A percentile compares a stretch with the other conserved stretches of the same genome.
These are phyloP conservation scores for Aspergillus nanangensis DNA, from an alignment of 495 filamentous ascomycete species.

Conservation along the genomic window DNA sequence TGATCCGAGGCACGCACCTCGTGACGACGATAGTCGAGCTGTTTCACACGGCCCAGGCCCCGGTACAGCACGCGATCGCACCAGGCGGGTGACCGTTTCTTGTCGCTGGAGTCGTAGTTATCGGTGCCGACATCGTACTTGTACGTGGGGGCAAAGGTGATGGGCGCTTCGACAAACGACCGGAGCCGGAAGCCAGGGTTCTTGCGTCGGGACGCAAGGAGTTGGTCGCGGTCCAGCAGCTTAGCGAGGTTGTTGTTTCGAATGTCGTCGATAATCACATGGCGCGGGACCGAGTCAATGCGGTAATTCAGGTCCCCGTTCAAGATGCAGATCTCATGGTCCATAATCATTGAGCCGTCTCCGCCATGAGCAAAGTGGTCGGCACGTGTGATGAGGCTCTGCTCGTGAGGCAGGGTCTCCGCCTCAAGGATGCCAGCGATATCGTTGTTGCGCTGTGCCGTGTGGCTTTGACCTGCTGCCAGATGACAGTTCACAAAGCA, in stretches of 20 bases:
- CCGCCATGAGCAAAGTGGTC: constrained; percentile 85
- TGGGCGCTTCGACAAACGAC: constrained; percentile 78
- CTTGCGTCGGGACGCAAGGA: constrained; percentile 77
- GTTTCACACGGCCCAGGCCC: constrained; percentile 75
- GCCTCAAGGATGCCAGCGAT: constrained; percentile 86
- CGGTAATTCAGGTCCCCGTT: constrained; percentile 98
- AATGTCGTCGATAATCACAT: constrained; percentile 81
- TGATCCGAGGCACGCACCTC: constrained; percentile 90
- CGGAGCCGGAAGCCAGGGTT: constrained; percentile 87
- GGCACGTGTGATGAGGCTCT: constrained; percentile 51
- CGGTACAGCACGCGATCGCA: constrained; percentile 90
- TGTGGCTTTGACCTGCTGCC: constrained; percentile 87
- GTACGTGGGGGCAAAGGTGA: constrained; percentile 92
- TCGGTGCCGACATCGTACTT: constrained; percentile 97
- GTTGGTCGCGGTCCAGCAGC: constrained; percentile 90
- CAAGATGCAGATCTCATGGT: constrained; percentile 92
- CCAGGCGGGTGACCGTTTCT: constrained; percentile 94
- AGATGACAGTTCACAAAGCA: constrained; percentile 98
- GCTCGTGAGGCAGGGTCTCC: constrained; percentile 62
- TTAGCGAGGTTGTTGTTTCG: constrained; percentile 76
- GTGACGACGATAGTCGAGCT: constrained; percentile 81
- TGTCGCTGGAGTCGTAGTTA: constrained; percentile 89
- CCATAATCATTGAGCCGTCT: constrained; percentile 92
- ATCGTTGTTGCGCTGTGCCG: constrained; percentile 87
- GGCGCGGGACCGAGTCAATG: constrained; percentile 92